phyloP scores from a whole-genome alignment of 768 basidiomycete genomes.

The Leucocoprinus leucothites region DNA sequence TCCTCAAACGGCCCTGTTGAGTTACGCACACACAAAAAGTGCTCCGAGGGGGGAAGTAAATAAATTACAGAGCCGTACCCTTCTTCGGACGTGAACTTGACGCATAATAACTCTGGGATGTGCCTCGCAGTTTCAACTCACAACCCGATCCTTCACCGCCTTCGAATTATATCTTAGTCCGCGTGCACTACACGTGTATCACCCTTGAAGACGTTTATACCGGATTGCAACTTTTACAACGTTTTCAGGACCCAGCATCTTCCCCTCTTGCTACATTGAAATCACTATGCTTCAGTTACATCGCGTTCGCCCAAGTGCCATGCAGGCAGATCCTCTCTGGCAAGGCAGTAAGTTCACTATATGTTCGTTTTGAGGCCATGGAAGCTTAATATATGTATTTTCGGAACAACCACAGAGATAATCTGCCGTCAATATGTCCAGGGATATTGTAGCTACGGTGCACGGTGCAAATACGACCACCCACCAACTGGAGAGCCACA shows the following conservation, averaged over 20 bases:
- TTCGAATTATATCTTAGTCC: constrained; percentile 10
- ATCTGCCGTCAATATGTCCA: constrained; percentile 12
- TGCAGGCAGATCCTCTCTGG: constrained; percentile 7
- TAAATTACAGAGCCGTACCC: background rate
- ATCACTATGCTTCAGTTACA: background rate
- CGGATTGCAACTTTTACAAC: constrained; percentile 5
- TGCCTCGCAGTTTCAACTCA: background rate
- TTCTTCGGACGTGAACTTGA: background rate
- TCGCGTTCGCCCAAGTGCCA: background rate
- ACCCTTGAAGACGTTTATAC: constrained; percentile 12
- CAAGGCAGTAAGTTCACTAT: constrained; percentile 1
- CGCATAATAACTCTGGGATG: background rate
- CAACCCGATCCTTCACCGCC: constrained; percentile 5
- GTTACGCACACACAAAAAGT: background rate
- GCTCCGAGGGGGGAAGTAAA: background rate
- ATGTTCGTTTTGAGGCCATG: background rate
- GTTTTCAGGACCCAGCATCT: background rate
- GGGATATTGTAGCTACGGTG: constrained; percentile 10
- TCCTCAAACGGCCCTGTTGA: background rate
- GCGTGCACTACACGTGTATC: constrained; percentile 14
- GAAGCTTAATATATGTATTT: background rate
- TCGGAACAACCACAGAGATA: background rate
- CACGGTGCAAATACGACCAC: constrained; percentile 11
- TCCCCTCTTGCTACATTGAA: background rate
- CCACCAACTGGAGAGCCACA: constrained; percentile 3